A percentile compares a stretch with the other conserved stretches of the same genome.
Evolutionary conservation across 805 yeast species (phyloP).

Genomic region (Isabelozyma pseudorhagii): DNA sequence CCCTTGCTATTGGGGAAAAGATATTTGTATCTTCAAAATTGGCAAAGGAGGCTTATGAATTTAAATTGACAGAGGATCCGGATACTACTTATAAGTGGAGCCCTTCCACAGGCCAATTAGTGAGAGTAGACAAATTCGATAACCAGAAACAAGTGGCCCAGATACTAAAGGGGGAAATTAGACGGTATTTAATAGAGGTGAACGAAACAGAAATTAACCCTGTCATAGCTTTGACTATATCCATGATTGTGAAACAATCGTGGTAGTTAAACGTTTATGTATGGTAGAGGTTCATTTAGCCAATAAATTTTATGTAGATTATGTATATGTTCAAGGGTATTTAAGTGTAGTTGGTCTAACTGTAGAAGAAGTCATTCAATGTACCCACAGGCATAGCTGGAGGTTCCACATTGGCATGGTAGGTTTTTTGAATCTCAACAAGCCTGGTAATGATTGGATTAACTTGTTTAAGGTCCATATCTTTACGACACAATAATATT

Average conservation of each 20-base stretch:
- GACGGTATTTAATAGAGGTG: slow-evolving; percentile 3
- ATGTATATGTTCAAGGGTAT: not conserved
- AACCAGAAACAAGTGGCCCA: slow-evolving; percentile 2
- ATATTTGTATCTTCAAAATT: slow-evolving; percentile 12
- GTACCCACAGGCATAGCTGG: slow-evolving; percentile 31
- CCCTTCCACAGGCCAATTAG: slow-evolving; percentile 5
- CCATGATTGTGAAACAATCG: not conserved
- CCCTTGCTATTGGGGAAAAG: not conserved
- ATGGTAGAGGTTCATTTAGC: no score
- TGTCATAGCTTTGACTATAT: slow-evolving; percentile 4
- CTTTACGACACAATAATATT: slow-evolving; percentile 53
- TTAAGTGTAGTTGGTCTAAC: slow-evolving; percentile 2
- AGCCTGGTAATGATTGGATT: slow-evolving; percentile 25
- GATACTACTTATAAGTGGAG: slow-evolving; percentile 5
- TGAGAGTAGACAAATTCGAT: slow-evolving; percentile 2
- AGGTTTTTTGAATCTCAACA: slow-evolving; percentile 24
- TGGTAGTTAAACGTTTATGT: not conserved
- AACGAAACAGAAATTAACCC: slow-evolving; percentile 1
- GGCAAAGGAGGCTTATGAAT: slow-evolving; percentile 5
- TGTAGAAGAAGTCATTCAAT: slow-evolving; percentile 29
- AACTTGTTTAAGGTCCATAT: slow-evolving; percentile 30
- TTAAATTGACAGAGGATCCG: slow-evolving; percentile 5
- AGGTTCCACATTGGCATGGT: slow-evolving; percentile 30
- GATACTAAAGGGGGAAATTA: slow-evolving; percentile 1
- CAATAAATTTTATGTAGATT: not conserved